Conservation (phyloP, 805 yeast species). For the Maudiozyma pseudohumilis region DNA sequence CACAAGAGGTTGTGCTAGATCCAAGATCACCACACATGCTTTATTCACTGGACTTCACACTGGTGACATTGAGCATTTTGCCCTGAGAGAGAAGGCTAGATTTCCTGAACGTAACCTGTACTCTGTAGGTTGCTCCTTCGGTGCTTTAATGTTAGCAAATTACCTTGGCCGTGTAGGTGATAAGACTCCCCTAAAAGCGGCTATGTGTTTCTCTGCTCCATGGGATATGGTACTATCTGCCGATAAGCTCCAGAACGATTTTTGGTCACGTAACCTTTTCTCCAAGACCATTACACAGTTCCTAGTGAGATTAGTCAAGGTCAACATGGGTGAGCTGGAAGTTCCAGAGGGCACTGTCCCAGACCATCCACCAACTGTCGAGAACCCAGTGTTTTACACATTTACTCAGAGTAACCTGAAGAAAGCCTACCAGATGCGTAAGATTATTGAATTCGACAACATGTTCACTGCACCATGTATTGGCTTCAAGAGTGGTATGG, state of each 20-base stretch:
- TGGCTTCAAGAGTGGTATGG: constrained; percentile 51
- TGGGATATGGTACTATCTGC: constrained; percentile 60
- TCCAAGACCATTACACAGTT: constrained; percentile 34
- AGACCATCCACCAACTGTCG: constrained; percentile 10
- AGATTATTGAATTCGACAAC: constrained; percentile 50
- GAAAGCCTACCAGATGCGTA: constrained; percentile 31
- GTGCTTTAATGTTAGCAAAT: constrained; percentile 56
- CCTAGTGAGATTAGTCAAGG: constrained; percentile 36
- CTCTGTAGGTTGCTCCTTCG: constrained; percentile 62
- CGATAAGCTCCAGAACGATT: constrained; percentile 32
- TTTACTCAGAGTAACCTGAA: constrained; percentile 28
- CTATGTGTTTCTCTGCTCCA: constrained; percentile 54
- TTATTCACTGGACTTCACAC: constrained; percentile 62
- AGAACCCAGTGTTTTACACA: constrained; percentile 13
- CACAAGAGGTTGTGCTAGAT: constrained; percentile 70
- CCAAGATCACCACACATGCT: constrained; percentile 59
- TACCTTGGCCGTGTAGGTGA: constrained; percentile 61
- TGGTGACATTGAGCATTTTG: constrained; percentile 52
- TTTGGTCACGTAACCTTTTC: constrained; percentile 34
- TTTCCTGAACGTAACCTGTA: constrained; percentile 59
- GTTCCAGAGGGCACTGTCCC: constrained; percentile 11
- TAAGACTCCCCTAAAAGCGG: constrained; percentile 43
- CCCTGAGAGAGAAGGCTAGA: constrained; percentile 38
- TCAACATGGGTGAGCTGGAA: constrained; percentile 30
- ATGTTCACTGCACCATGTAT: constrained; percentile 49